Percentiles rank a stretch among this genome's conserved stretches.
Evolutionary conservation across 371 early-diverging fungal genomes (phyloP).

Genomic region (Mortierella sp.): DNA sequence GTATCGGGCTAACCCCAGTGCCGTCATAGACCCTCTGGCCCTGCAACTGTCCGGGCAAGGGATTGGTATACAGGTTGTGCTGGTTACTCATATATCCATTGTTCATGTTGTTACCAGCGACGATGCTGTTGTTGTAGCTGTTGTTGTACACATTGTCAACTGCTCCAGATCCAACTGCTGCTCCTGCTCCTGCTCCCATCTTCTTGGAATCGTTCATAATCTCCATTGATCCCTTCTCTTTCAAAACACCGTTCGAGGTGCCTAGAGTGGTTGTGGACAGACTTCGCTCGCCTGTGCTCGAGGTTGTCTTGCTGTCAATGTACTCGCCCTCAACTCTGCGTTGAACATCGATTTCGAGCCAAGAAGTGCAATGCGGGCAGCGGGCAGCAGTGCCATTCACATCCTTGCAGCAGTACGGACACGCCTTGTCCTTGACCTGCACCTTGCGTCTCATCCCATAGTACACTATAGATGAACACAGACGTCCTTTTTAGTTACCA

Average conservation of each 20-base stretch:
- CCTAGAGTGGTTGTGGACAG: constrained; percentile 18
- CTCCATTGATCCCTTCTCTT: constrained; percentile 19
- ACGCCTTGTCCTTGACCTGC: constrained; percentile 19
- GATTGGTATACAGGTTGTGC: neutral
- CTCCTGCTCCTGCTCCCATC: neutral
- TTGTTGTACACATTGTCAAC: neutral
- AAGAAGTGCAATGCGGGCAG: constrained; percentile 34
- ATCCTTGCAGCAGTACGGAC: constrained; percentile 32
- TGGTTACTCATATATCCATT: neutral
- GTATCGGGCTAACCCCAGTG: neutral
- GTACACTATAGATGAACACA: constrained; percentile 9
- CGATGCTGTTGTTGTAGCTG: neutral
- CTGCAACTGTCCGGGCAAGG: neutral
- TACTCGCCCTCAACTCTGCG: constrained; percentile 18
- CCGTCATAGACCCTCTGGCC: neutral
- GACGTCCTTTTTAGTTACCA: too few relatives aligned
- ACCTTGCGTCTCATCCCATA: constrained; percentile 20
- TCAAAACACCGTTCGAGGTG: constrained; percentile 6
- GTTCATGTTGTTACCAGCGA: neutral
- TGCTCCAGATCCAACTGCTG: too few relatives aligned
- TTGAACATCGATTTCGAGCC: constrained; percentile 37
- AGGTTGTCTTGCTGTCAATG: neutral
- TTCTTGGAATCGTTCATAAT: neutral
- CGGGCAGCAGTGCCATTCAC: constrained; percentile 18
- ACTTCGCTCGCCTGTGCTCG: neutral